A percentile compares a stretch with the other conserved stretches of the same genome.
phyloP scores from a whole-genome alignment of 495 filamentous ascomycete genomes.

The Aeminium ludgeri region DNA sequence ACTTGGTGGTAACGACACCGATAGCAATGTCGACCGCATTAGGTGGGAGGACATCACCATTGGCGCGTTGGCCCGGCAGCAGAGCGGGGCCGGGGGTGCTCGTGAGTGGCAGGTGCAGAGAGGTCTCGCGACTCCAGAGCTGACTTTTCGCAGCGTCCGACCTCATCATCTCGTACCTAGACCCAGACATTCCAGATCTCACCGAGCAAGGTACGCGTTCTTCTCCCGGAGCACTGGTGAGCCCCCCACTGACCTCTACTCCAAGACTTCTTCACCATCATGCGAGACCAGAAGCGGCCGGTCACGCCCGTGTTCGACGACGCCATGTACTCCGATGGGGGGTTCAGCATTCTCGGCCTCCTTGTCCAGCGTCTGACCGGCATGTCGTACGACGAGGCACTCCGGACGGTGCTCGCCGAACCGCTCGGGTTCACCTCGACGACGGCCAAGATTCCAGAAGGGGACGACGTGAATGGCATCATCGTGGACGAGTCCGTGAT shows the following conservation, averaged over 20 bases:
- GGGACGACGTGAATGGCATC: too few relatives aligned
- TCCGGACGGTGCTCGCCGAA: constrained; percentile 18
- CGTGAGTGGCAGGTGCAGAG: constrained; percentile 2
- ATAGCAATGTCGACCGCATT: background rate
- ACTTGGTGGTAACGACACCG: constrained; percentile 2
- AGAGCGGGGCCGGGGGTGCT: constrained; percentile 3
- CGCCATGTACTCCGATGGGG: constrained; percentile 9
- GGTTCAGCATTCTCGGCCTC: constrained; percentile 1
- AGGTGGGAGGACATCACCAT: constrained; percentile 13
- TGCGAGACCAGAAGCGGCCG: constrained; percentile 1
- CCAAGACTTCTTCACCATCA: constrained; percentile 1
- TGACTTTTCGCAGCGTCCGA: background rate
- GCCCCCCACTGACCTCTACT: background rate
- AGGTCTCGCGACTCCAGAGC: background rate
- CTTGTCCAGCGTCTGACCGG: constrained; percentile 8
- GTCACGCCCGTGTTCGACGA: constrained; percentile 3
- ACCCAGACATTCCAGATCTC: background rate
- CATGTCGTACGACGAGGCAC: constrained; percentile 2
- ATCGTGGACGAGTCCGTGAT: constrained; percentile 18
- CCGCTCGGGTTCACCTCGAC: constrained; percentile 27
- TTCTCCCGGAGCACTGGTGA: too few relatives aligned
- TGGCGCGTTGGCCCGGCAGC: constrained; percentile 7
- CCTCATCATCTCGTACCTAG: background rate
- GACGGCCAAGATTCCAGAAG: too few relatives aligned
- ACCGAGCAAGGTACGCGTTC: background rate